Percentiles rank a stretch among this genome's conserved stretches.
phyloP scores from a whole-genome alignment of 2,329 filamentous ascomycete species.

The Colletotrichum navitas region DNA sequence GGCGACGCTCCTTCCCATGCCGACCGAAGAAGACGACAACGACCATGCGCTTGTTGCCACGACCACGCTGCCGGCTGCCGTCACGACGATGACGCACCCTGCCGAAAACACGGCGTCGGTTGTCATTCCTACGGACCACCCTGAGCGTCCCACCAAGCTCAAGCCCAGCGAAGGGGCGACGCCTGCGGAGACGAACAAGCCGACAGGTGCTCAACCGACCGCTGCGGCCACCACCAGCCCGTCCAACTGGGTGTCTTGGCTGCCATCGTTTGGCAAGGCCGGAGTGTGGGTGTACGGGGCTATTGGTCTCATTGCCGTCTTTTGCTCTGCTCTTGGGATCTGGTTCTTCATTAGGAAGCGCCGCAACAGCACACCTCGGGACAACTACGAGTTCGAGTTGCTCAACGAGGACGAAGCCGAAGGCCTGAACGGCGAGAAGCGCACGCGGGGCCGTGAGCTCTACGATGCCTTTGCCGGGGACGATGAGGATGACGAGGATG shows the following conservation, averaged over 20 bases:
- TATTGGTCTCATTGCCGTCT: constrained; percentile 84
- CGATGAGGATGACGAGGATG: constrained; percentile 77
- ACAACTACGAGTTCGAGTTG: constrained; percentile 95
- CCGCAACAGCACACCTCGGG: constrained; percentile 79
- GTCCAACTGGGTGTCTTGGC: constrained; percentile 83
- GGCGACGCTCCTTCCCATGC: constrained; percentile 82
- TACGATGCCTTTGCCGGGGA: constrained; percentile 98
- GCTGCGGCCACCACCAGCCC: constrained; percentile 65
- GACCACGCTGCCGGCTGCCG: constrained; percentile 68
- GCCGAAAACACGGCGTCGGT: constrained; percentile 57
- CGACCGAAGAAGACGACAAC: constrained; percentile 84
- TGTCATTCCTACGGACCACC: constrained; percentile 70
- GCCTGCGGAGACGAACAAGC: constrained; percentile 48
- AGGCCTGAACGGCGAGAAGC: constrained; percentile 64
- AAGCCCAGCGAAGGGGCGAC: constrained; percentile 53
- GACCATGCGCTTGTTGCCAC: constrained; percentile 78
- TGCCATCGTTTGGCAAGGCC: constrained; percentile 90
- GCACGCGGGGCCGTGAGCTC: constrained; percentile 83
- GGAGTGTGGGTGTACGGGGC: constrained; percentile 95
- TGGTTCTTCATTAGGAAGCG: constrained; percentile 87
- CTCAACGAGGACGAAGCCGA: constrained; percentile 84
- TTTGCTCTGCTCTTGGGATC: constrained; percentile 83
- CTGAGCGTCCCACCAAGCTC: constrained; percentile 71
- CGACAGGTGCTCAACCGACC: constrained; percentile 49
- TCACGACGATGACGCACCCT: constrained; percentile 69